Evolutionary conservation across 2,329 filamentous ascomycete species (phyloP).

Genomic region (Neofusicoccum sp.): DNA sequence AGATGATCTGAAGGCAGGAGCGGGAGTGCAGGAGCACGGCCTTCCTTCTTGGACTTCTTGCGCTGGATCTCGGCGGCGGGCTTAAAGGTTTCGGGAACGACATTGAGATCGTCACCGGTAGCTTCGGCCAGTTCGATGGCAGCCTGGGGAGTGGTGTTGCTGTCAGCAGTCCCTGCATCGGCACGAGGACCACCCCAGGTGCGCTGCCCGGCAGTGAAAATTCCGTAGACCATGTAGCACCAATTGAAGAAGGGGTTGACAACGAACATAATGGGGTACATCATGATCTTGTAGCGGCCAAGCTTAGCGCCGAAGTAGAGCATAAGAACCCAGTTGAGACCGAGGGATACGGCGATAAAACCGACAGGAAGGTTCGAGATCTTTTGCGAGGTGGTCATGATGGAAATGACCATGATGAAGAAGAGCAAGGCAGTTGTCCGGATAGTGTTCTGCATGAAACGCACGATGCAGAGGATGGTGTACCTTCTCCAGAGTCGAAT

Average conservation of each 20-base stretch:
- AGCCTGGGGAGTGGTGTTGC: constrained; percentile 71
- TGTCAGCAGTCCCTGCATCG: constrained; percentile 79
- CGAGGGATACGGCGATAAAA: constrained; percentile 89
- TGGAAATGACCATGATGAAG: constrained; percentile 85
- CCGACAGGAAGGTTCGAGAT: constrained; percentile 80
- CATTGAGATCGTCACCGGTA: constrained; percentile 82
- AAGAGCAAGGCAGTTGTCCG: constrained; percentile 90
- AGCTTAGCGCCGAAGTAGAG: constrained; percentile 89
- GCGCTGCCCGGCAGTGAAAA: constrained; percentile 88
- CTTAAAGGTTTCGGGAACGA: constrained; percentile 82
- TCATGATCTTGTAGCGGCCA: constrained; percentile 85
- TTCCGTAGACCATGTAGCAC: constrained; percentile 96
- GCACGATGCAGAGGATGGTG: constrained; percentile 78
- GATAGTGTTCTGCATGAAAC: constrained; percentile 95
- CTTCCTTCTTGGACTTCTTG: constrained; percentile 32
- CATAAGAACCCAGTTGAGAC: constrained; percentile 94
- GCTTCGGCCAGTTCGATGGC: constrained; percentile 79
- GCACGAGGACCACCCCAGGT: constrained; percentile 95
- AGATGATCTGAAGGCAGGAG: constrained; percentile 72
- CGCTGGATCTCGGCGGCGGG: constrained; percentile 50
- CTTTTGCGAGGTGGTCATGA: constrained; percentile 79
- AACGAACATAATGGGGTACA: constrained; percentile 94
- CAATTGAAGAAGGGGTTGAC: constrained; percentile 97
- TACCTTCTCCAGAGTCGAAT: constrained; percentile 88
- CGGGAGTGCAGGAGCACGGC: constrained; percentile 53